Base-by-base conservation (phyloP, 306 rosid species). In the Cucurbita maxima region DNA sequence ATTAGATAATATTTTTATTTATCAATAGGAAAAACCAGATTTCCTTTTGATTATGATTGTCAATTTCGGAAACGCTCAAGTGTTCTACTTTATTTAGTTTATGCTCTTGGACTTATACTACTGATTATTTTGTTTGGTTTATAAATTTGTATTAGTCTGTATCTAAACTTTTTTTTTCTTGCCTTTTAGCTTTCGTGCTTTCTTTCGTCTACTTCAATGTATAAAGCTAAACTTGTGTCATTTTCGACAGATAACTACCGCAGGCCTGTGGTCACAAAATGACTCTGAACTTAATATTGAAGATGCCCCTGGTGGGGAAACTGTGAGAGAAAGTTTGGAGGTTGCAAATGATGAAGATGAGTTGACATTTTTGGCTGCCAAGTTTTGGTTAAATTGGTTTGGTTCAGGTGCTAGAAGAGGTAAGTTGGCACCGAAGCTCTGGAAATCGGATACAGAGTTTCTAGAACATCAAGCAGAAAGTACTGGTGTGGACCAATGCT, bases 251-350 rank as follows among this genome's bases (percentile, higher is more conserved):
- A 86, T 95, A 73, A 88, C 96, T 47, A 88, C 91, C 79, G 83
- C 87, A 19, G 96, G 99, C 75, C 77, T 91, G 82, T 95, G 97
- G 99, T 83, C 87, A 18, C 90, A 71, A 73, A 86, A 87, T 74
- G 87, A 81, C 69, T 79, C 89, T 58, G 96, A 88, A 37, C 80
- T 86, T 11, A 79, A 55, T 71, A 76, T 10, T 76, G 63, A 72
- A 75, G 87, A 78, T 79, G 71, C 76, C 59, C 80, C 92, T 58
- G 79, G 76, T 71, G 41, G 72, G 40, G 74, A 77, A 79, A 56
- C 64, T 63, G 77, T 66, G 66, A 78, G 77, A 53, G 82, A 88
- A 50, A 76, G 79, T 79, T 60, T 81, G 52, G 91, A 88, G 73
- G 76, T 81, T 85, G 58, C 87, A 72, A 83, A 80, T 74, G 88